Evolutionary conservation across 306 rosid genomes (phyloP), one percentile per base, ranked within the genome.

Genomic region (Mucuna pruriens): DNA sequence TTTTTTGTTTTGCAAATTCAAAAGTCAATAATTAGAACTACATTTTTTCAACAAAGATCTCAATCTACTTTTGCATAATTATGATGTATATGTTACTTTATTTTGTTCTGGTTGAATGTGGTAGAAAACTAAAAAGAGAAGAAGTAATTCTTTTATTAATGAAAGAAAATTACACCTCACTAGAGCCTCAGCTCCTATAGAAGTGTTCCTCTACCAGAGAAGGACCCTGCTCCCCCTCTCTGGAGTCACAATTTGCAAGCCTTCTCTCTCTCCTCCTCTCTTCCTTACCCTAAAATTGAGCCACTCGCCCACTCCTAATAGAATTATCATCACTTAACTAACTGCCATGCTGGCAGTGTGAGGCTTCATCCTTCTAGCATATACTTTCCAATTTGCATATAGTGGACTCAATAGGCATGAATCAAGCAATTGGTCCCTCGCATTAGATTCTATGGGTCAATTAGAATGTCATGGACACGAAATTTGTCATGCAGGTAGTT

Each of bases 401-500:
- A 15, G 22, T 62, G 42, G 42, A 23, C 48, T 9, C 48, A 42
- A 9, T 42, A 42, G 48, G 48, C 48, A 13, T 15, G 4, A 2
- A 42, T 42, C 48, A 42, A 38, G 2, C 48, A 42, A 62, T 15
- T 31, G 10, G 31, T 31, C 68, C 17, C 66, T 62, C 42, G 4
- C 22, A 62, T 62, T 23, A 31, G 23, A 62, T 29, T 31, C 2
- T 61, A 61, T 15, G 5, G 40, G 40, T 61, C 67, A 1, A 16
- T 61, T 22, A 61, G 16, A 83, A 67, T 77, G 38, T 51, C 33
- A 42, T 36, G 34, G 51, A 62, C 71, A 25, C 75, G 22, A 34
- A 34, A 62, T 49, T 60, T 80, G 17, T 60, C 22, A 6, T 54
- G 74, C 92, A 95, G 99, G 90, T 90, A 74, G 91, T 70, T 82